Percentiles rank a stretch among this genome's conserved stretches.
phyloP scores from a whole-genome alignment of 1,139 yeast genomes.

The Maudiozyma humilis region DNA sequence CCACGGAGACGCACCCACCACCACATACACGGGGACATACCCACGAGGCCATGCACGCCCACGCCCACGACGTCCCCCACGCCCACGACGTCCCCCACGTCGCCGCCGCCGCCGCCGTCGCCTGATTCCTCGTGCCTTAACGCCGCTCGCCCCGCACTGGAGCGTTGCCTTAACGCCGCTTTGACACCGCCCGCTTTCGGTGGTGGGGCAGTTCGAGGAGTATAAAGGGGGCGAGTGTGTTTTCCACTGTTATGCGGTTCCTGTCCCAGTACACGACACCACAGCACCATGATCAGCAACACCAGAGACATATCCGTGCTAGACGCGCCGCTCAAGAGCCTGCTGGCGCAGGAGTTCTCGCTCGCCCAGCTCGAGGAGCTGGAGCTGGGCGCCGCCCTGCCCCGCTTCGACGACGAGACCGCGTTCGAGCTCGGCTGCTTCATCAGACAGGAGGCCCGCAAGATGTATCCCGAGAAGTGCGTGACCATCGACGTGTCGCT shows the following conservation, averaged over 20 bases:
- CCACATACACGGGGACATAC: no score
- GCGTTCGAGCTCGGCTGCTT: constrained; percentile 24
- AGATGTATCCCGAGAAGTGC: constrained; percentile 26
- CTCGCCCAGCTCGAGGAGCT: constrained; percentile 17
- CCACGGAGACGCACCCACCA: no score
- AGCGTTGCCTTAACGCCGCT: background rate
- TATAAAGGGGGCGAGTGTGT: background rate
- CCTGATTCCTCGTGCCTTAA: no score
- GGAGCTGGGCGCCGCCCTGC: constrained; percentile 15
- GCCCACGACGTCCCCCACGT: background rate
- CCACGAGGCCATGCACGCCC: no score
- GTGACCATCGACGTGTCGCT: constrained; percentile 47
- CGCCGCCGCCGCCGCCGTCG: background rate
- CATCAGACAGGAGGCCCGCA: constrained; percentile 18
- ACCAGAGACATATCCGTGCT: constrained; percentile 3
- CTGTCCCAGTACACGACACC: background rate
- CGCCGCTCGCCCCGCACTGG: no score
- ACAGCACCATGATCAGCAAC: background rate
- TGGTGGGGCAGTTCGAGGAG: background rate
- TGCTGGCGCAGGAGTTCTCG: constrained; percentile 11
- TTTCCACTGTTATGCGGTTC: no score
- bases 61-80: no score
- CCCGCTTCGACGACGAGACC: constrained; percentile 17
- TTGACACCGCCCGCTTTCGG: background rate
- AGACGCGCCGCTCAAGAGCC: constrained; percentile 5